phyloP scores from a whole-genome alignment of 179 eudicot species.

The Sideroxylon spinosum region DNA sequence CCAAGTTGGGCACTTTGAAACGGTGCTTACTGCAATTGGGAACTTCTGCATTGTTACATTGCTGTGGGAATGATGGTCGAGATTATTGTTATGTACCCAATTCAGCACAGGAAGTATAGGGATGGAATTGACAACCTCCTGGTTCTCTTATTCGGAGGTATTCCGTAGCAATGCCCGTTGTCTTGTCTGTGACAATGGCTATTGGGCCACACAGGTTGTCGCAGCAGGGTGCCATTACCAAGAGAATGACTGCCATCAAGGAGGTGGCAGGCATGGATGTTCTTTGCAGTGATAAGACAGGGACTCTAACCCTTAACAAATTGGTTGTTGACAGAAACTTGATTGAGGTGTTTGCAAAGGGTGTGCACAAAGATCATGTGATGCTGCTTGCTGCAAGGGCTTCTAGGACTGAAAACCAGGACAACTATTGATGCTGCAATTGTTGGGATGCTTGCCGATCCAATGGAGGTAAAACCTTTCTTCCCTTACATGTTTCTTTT shows the following conservation, averaged over 20 bases:
- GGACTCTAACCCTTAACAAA: conserved; percentile 81
- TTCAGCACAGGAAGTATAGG: conserved; percentile 68
- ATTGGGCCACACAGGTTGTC: conserved; percentile 89
- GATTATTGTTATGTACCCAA: conserved; percentile 81
- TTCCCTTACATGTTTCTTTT: not conserved
- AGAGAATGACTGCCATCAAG: conserved; percentile 95
- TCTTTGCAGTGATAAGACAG: conserved; percentile 89
- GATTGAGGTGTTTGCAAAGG: conserved; percentile 71
- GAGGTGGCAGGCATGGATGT: conserved; percentile 98
- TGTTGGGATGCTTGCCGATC: conserved; percentile 82
- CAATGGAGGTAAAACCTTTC: conserved; percentile 63
- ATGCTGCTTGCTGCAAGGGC: conserved; percentile 81
- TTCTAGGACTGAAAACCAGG: conserved; percentile 87
- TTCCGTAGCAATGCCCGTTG: conserved; percentile 97
- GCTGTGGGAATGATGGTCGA: conserved; percentile 82
- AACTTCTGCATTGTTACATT: conserved; percentile 87
- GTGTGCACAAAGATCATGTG: conserved; percentile 68
- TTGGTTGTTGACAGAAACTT: conserved; percentile 57
- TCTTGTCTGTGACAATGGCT: conserved; percentile 89
- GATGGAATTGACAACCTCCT: conserved; percentile 80
- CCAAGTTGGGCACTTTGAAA: conserved; percentile 88
- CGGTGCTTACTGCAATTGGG: conserved; percentile 79
- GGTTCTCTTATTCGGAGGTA: conserved; percentile 87
- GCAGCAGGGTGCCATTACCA: conserved; percentile 88
- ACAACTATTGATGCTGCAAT: conserved; percentile 92